Percentiles rank a stretch among this genome's conserved stretches.
Conservation (phyloP, 2,329 filamentous ascomycete genomes). For the Macrophomina pseudophaseolina region DNA sequence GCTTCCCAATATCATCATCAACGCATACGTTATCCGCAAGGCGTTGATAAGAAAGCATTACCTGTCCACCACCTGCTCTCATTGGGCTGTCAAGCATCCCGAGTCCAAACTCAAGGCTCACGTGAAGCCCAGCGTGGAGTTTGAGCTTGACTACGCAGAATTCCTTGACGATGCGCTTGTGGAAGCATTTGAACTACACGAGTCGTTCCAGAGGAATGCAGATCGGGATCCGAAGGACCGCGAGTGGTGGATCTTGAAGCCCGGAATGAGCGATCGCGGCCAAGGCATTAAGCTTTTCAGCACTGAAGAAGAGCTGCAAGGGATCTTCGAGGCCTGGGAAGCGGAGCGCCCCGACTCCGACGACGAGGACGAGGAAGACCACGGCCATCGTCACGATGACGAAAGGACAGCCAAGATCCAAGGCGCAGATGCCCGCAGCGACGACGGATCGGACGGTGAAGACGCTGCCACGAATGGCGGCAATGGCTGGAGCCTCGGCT, state of each 20-base stretch:
- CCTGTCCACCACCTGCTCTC: slow-evolving; percentile 78
- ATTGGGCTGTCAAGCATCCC: slow-evolving; percentile 86
- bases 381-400: slow-evolving; percentile 38
- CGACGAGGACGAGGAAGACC: slow-evolving; percentile 48
- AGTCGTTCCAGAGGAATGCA: slow-evolving; percentile 75
- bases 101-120: slow-evolving; percentile 69
- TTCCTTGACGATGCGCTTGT: slow-evolving; percentile 92
- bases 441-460: slow-evolving; percentile 40
- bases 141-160: slow-evolving; percentile 96
- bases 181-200: slow-evolving; percentile 85
- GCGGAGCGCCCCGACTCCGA: slow-evolving; percentile 66
- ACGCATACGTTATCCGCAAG: slow-evolving; percentile 95
- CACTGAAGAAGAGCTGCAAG: slow-evolving; percentile 80
- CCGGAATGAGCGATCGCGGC: slow-evolving; percentile 94
- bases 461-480: slow-evolving; percentile 21
- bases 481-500: background rate
- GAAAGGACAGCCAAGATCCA: slow-evolving; percentile 27
- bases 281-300: slow-evolving; percentile 92
- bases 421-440: slow-evolving; percentile 43
- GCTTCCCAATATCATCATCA: slow-evolving; percentile 70
- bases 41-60: slow-evolving; percentile 97
- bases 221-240: slow-evolving; percentile 46
- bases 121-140: slow-evolving; percentile 79
- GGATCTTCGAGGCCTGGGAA: slow-evolving; percentile 93
- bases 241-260: slow-evolving; percentile 98